phyloP scores from a whole-genome alignment of 495 filamentous ascomycete species.

The Platismatia glauca region DNA sequence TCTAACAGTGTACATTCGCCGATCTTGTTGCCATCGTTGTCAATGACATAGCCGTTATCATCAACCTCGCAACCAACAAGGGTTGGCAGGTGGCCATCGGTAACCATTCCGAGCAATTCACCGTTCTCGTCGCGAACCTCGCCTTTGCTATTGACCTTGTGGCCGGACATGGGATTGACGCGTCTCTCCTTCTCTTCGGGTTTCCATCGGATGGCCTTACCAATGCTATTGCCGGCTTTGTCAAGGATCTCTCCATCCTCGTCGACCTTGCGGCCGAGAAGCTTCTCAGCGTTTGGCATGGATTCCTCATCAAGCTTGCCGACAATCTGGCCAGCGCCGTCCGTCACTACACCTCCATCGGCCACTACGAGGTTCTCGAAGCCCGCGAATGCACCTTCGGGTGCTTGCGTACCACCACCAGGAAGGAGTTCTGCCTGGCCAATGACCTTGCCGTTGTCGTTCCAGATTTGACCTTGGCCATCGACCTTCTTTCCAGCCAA shows the following conservation, averaged over 20 bases:
- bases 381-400: slow-evolving; percentile 73
- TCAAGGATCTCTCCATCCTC: slow-evolving; percentile 77
- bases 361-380: slow-evolving; percentile 62
- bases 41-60: slow-evolving; percentile 76
- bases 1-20: slow-evolving; percentile 73
- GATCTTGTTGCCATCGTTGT: slow-evolving; percentile 70
- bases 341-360: slow-evolving; percentile 66
- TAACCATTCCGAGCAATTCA: slow-evolving; percentile 71
- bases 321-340: slow-evolving; percentile 54
- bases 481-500: slow-evolving; percentile 76
- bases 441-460: slow-evolving; percentile 69
- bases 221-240: slow-evolving; percentile 72
- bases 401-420: slow-evolving; percentile 56
- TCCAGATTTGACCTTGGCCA: slow-evolving; percentile 70
- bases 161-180: slow-evolving; percentile 64
- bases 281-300: slow-evolving; percentile 49
- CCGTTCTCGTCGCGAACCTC: slow-evolving; percentile 76
- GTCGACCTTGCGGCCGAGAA: slow-evolving; percentile 69
- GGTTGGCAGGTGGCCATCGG: slow-evolving; percentile 58
- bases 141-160: slow-evolving; percentile 70
- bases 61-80: slow-evolving; percentile 74
- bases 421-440: slow-evolving; percentile 72
- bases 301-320: slow-evolving; percentile 61
- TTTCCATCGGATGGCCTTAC: slow-evolving; percentile 74
- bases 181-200: slow-evolving; percentile 62